These are phyloP conservation scores for Ophiostoma sp. DNA, from an alignment of 2,329 filamentous ascomycete genomes.

Conservation along the genomic window DNA sequence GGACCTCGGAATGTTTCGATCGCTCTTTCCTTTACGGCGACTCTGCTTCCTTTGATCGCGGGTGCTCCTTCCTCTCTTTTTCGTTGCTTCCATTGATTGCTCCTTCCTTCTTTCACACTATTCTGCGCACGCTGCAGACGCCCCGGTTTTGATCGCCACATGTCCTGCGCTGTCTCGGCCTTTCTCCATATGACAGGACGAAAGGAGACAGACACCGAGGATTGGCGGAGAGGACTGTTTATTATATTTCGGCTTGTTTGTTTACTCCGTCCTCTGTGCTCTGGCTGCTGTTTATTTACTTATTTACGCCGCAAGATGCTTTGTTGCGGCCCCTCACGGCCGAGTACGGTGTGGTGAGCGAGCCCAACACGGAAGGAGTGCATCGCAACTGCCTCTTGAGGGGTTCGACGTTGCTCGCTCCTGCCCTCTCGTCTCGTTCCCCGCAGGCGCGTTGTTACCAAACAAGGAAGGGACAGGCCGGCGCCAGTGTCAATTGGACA, in stretches of 20 bases:
- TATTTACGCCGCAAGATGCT: neutral
- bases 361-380: neutral
- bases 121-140: slow-evolving; percentile 13
- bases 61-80: too few species aligned
- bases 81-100: neutral
- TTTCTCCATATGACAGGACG: neutral
- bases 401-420: neutral
- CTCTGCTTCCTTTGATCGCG: too few species aligned
- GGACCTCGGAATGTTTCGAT: neutral
- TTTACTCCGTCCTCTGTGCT: too few species aligned
- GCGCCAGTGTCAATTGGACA: neutral
- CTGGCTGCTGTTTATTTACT: neutral
- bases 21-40: neutral
- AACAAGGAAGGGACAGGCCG: slow-evolving; percentile 6
- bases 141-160: slow-evolving; percentile 18
- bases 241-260: neutral
- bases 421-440: neutral
- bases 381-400: neutral
- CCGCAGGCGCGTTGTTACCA: neutral
- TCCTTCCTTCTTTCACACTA: slow-evolving; percentile 13
- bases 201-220: neutral
- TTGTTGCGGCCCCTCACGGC: neutral
- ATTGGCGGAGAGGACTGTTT: neutral
- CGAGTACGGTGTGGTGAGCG: too few species aligned
- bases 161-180: neutral